Evolutionary conservation across 2,329 filamentous ascomycete species (phyloP), one percentile per base, ranked within the genome.

Genomic region (Colletotrichum aenigma): DNA sequence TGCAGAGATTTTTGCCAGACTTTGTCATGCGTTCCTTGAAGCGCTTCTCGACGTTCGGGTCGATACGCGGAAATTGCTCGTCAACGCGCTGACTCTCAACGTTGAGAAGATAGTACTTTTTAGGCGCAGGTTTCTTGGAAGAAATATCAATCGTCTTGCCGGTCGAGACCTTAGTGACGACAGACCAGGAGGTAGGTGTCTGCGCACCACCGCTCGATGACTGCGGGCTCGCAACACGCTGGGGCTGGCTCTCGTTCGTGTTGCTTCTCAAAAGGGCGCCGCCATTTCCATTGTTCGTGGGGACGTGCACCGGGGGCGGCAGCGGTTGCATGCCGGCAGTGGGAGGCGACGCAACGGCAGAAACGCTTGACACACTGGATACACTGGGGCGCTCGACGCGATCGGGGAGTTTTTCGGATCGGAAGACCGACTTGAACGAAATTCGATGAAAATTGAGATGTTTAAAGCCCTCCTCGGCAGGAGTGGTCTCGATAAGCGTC

Each of bases 401-500:
- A 5, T 74, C 43, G 18, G 75, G 76, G 13, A 82, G 66, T 30
- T 79, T 78, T 32, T 83, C 81, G 1, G 81, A 81, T 26, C 81
- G 80, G 70, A 85, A 85, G 10, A 85, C 77, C 13, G 70, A 76
- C 4, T 80, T 79, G 65, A 84, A 82, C 2, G 34, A 76, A 52
- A 80, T 68, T 21, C 79, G 79, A 16, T 76, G 78, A 71, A 84
- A 82, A 15, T 77, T 77, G 7, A 84, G 79, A 34, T 80, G 78
- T 30, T 77, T 74, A 72, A 83, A 84, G 2, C 82, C 81, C 18
- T 80, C 80, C n/a, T 80, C 79, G 6, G 82, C 76, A 1, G 82
- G 78, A 3, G 82, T 81, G 1, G 82, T 81, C 70, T 83, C 79
- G 16, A 85, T 78, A 3, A 85, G 80, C 6, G 78, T 81, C 34